A percentile compares a stretch with the other conserved stretches of the same genome.
These are phyloP conservation scores for Cyclotella cryptica DNA, from an alignment of 108 stramenopile genomes.

Conservation along the genomic window DNA sequence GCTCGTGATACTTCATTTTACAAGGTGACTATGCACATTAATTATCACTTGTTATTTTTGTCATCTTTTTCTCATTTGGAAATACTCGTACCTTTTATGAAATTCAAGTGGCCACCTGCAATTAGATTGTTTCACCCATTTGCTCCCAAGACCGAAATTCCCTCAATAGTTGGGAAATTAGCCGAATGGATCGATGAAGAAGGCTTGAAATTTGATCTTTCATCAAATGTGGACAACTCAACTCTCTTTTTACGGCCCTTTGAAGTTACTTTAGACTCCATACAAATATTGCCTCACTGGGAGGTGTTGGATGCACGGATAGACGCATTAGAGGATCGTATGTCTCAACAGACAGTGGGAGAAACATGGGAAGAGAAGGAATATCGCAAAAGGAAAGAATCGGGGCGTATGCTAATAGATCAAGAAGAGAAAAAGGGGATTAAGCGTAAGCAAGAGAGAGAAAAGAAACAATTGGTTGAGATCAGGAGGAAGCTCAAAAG, in stretches of 20 bases:
- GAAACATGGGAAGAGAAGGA: slow-evolving; percentile 33
- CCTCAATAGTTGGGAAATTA: slow-evolving; percentile 61
- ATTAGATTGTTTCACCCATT: slow-evolving; percentile 87
- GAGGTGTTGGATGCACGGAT: slow-evolving; percentile 57
- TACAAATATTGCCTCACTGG: slow-evolving; percentile 72
- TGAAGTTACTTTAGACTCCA: slow-evolving; percentile 72
- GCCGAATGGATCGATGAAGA: slow-evolving; percentile 68
- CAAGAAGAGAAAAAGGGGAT: slow-evolving; percentile 59
- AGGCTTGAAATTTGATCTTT: slow-evolving; percentile 5
- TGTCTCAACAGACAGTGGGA: slow-evolving; percentile 25
- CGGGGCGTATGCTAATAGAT: slow-evolving; percentile 58
- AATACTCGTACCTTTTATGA: background rate
- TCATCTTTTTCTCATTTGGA: background rate
- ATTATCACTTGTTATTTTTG: background rate
- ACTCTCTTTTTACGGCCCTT: slow-evolving; percentile 49
- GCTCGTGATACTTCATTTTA: slow-evolving; percentile 72
- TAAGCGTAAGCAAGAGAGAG: slow-evolving; percentile 47
- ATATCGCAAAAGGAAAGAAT: slow-evolving; percentile 39
- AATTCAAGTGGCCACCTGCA: slow-evolving; percentile 73
- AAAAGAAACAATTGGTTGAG: slow-evolving; percentile 19
- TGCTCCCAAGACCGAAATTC: slow-evolving; percentile 24
- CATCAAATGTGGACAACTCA: background rate
- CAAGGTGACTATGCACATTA: slow-evolving; percentile 4
- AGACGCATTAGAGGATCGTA: slow-evolving; percentile 39
- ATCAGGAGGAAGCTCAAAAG: slow-evolving; percentile 8